These are phyloP conservation scores for Suhomyces bribrorum DNA, from an alignment of 1,139 yeast species.

Conservation along the genomic window DNA sequence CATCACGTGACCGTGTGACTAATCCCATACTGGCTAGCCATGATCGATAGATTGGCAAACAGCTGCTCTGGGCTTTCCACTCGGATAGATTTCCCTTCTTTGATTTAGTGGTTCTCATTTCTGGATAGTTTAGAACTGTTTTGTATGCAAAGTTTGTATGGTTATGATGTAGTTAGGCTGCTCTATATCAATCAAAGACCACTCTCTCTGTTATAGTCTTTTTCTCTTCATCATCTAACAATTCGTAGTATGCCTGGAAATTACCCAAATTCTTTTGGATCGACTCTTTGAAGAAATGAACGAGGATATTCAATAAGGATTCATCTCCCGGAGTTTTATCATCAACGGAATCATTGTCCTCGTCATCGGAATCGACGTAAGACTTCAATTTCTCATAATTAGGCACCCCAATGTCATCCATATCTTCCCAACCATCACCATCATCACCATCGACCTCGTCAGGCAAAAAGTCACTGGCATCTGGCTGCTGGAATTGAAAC, in stretches of 20 bases:
- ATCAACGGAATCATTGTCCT: slow-evolving; percentile 26
- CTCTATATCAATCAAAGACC: too few species aligned
- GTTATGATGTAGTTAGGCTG: too few species aligned
- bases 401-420: slow-evolving; percentile 65
- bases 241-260: slow-evolving; percentile 56
- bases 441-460: slow-evolving; percentile 43
- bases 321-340: slow-evolving; percentile 41
- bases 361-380: slow-evolving; percentile 52
- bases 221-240: slow-evolving; percentile 59
- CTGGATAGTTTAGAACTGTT: too few species aligned
- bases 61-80: too few species aligned
- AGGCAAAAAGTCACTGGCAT: slow-evolving; percentile 39
- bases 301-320: slow-evolving; percentile 48
- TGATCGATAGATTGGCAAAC: too few species aligned
- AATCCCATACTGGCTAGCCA: not conserved
- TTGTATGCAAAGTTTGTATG: too few species aligned
- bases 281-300: slow-evolving; percentile 65
- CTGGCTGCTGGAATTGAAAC: slow-evolving; percentile 55
- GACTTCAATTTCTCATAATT: slow-evolving; percentile 58
- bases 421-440: slow-evolving; percentile 78
- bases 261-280: slow-evolving; percentile 53
- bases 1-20: slow-evolving; percentile 6
- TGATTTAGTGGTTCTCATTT: not conserved
- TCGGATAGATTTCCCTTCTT: too few species aligned
- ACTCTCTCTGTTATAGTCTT: slow-evolving; percentile 51